Percentiles rank a stretch among this genome's conserved stretches.
Conservation (phyloP, 768 basidiomycete species). For the Daedaleopsis sinensis region DNA sequence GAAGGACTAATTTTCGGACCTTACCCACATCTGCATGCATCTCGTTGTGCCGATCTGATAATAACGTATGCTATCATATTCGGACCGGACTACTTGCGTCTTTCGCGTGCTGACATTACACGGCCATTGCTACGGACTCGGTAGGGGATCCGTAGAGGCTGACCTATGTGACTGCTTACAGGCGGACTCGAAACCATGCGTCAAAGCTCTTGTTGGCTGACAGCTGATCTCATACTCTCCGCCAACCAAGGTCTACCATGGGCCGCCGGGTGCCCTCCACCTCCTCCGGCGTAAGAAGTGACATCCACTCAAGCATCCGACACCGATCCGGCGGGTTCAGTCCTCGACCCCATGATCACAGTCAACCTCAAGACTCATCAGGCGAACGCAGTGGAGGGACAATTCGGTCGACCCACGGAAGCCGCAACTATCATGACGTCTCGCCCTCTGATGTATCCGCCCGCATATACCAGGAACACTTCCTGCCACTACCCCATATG, state of each 20-base stretch:
- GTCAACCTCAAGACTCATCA: no score
- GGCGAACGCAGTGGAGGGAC: constrained; percentile 2
- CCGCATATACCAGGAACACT: no score
- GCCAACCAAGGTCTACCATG: constrained; percentile 22
- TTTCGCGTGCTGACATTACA: background rate
- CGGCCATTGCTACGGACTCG: no score
- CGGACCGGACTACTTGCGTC: background rate
- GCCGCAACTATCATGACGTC: no score
- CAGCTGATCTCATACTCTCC: background rate
- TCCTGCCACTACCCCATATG: no score
- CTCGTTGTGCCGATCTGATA: constrained; percentile 10
- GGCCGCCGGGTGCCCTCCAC: constrained; percentile 22
- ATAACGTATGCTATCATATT: constrained; percentile 23
- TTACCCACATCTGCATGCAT: constrained; percentile 18
- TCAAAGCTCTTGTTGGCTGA: background rate
- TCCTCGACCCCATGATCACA: constrained; percentile 3
- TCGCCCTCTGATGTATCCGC: no score
- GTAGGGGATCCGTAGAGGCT: background rate
- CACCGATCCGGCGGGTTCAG: constrained; percentile 29
- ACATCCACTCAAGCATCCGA: constrained; percentile 19
- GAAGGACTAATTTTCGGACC: constrained; percentile 19
- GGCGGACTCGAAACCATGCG: background rate
- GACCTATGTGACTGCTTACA: background rate
- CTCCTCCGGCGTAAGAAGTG: constrained; percentile 10
- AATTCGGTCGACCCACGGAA: constrained; percentile 7